These are phyloP conservation scores for Fragaria nilgerrensis DNA, from an alignment of 306 rosid species.

Conservation along the genomic window DNA sequence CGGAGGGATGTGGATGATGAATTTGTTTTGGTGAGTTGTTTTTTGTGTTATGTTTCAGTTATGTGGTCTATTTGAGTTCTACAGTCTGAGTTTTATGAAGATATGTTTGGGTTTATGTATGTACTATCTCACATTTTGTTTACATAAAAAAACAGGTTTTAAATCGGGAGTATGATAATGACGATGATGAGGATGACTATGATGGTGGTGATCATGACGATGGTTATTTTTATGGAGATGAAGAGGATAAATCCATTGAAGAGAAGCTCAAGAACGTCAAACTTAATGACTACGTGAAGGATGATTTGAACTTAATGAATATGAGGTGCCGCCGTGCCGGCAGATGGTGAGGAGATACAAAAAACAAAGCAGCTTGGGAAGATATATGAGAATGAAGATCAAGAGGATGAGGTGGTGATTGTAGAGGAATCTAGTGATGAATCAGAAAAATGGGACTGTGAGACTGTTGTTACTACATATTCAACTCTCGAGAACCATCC, in stretches of 20 bases:
- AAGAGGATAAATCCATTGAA: conserved; percentile 62
- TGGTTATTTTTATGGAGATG: conserved; percentile 45
- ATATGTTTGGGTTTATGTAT: conserved; percentile 2
- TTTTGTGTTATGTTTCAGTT: background rate
- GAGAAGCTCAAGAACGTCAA: conserved; percentile 55
- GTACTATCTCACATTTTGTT: conserved; percentile 4
- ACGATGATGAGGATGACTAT: conserved; percentile 29
- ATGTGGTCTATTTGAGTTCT: background rate
- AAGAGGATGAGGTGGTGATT: conserved; percentile 40
- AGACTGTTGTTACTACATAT: conserved; percentile 50
- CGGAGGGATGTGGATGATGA: conserved; percentile 74
- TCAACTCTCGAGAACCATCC: too few species aligned
- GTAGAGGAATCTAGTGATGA: conserved; percentile 84
- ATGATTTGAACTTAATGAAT: conserved; percentile 51
- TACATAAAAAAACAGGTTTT: conserved; percentile 45
- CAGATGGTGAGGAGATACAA: conserved; percentile 42
- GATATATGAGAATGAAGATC: conserved; percentile 65
- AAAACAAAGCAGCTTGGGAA: conserved; percentile 52
- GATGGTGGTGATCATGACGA: conserved; percentile 50
- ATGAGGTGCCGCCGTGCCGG: conserved; percentile 81
- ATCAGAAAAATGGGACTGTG: conserved; percentile 88
- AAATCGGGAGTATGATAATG: conserved; percentile 57
- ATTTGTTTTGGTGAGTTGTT: conserved; percentile 67
- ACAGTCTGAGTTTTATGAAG: background rate
- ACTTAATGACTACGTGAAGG: conserved; percentile 37